Base-by-base conservation (phyloP, 139 green algal species). In the Chlamydomonas sp. region DNA sequence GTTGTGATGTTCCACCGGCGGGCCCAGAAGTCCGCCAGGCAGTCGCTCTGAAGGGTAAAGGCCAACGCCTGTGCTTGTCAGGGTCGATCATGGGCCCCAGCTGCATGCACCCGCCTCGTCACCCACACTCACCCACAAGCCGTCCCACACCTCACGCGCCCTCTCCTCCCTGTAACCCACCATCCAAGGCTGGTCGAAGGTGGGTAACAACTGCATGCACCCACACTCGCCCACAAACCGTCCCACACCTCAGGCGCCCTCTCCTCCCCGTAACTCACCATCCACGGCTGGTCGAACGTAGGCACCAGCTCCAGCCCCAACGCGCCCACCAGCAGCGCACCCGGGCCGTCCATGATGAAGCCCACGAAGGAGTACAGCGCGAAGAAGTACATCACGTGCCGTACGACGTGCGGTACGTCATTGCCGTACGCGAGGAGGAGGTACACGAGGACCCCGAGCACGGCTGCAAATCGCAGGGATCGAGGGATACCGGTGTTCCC, bases 271-370 rank as follows among this genome's bases (percentile, higher is more conserved):
- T 57, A 7, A 57, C 84, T 59, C 60, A 86, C 67, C 72, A 88
- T 63, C 92, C 92, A 94, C 7, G 92, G 92, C 64, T 83, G 72
- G 86, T 94, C 92, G 61, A 94, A 94, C 4, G 90, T 89, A 5
- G 92, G 92, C 17, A 91, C 78, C 49, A 94, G 74, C 62, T 84
- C 49, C 66, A 94, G 64, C 57, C 75, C 92, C 72, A 90, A 12
- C 15, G 85, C 58, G 14, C 83, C 86, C 62, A 86, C 72, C 18
- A 86, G 59, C 76, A 94, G 3, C 5, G 88, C 80, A 6, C 76
- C 92, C 2, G 90, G 90, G 5, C 78, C 85, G 66, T 92, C 88
- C 90, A 93, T 93, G 9, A 94, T 63, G 58, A 94, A 83, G 1
- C 84, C 89, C 17, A 88, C 84, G 10, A 88, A 88, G 4, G 84